Evolutionary conservation across 2,329 filamentous ascomycete species (phyloP).

Genomic region (Thielaviopsis musarum): DNA sequence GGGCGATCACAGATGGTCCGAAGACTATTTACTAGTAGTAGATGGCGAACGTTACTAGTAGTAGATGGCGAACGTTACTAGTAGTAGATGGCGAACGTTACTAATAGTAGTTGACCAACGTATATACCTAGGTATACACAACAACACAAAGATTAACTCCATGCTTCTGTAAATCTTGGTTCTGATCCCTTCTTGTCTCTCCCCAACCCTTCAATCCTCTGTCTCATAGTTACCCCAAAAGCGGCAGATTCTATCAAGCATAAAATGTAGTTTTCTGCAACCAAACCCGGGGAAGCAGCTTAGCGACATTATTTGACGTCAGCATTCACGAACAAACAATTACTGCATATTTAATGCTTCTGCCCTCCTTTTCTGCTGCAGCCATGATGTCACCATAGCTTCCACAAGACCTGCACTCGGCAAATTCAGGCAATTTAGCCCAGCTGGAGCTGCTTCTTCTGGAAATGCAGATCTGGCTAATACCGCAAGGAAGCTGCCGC

Average conservation of each 20-base stretch:
- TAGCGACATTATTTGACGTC: not conserved
- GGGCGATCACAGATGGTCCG: not conserved
- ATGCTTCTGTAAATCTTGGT: not conserved
- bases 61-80: not conserved
- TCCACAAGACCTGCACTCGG: not conserved
- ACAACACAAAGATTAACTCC: not conserved
- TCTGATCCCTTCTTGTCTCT: not conserved
- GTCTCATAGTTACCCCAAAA: not conserved
- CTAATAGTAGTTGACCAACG: too few species aligned
- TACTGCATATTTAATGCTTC: not conserved
- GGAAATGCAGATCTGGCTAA: not conserved
- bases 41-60: not conserved
- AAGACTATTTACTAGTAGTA: conserved; percentile 13
- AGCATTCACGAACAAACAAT: not conserved
- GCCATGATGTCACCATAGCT: not conserved
- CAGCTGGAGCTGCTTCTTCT: not conserved
- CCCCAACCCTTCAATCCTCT: not conserved
- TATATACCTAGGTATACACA: not conserved
- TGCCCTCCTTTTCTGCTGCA: not conserved
- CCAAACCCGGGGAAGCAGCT: not conserved
- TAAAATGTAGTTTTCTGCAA: not conserved
- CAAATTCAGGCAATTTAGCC: not conserved
- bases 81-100: too few species aligned
- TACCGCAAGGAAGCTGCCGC: not conserved
- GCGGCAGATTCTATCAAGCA: not conserved